phyloP scores from a whole-genome alignment of 129 eudicot genomes.

The Lonicera japonica region DNA sequence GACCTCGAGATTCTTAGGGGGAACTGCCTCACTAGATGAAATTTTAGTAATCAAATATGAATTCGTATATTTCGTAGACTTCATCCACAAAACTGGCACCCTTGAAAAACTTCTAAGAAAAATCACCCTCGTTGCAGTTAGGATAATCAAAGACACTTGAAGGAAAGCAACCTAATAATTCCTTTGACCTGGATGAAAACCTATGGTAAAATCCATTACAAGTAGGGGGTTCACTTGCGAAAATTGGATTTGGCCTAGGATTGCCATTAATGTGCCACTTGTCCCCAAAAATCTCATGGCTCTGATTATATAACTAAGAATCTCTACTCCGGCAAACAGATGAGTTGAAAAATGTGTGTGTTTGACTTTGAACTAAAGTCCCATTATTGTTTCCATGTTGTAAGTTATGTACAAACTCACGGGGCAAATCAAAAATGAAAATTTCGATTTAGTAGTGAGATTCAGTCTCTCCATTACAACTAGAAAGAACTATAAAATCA shows the following conservation, averaged over 20 bases:
- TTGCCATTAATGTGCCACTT: constrained; percentile 43
- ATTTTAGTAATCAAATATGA: constrained; percentile 44
- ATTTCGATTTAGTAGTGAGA: constrained; percentile 20
- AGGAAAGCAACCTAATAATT: constrained; percentile 24
- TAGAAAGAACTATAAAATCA: constrained; percentile 33
- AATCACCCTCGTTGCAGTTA: constrained; percentile 34
- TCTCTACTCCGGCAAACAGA: constrained; percentile 20
- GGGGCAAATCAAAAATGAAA: constrained; percentile 28
- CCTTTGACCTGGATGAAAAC: constrained; percentile 54
- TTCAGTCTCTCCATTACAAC: constrained; percentile 11
- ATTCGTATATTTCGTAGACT: constrained; percentile 50
- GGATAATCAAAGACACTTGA: constrained; percentile 33
- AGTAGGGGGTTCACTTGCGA: constrained; percentile 18
- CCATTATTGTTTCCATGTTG: constrained; percentile 22
- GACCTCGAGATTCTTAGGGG: constrained; percentile 2
- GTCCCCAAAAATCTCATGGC: constrained; percentile 37
- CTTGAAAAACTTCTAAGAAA: constrained; percentile 27
- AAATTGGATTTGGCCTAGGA: constrained; percentile 25
- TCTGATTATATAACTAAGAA: constrained; percentile 35
- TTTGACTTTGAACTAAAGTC: constrained; percentile 30
- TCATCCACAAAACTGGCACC: constrained; percentile 34
- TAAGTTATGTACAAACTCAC: constrained; percentile 24
- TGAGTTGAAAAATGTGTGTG: constrained; percentile 36
- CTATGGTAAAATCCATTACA: constrained; percentile 56
- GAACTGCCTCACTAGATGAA: constrained; percentile 19